Percentiles rank a stretch among this genome's conserved stretches.
Evolutionary conservation across 2,329 filamentous ascomycete genomes (phyloP).

Genomic region (Colletotrichum filicis): DNA sequence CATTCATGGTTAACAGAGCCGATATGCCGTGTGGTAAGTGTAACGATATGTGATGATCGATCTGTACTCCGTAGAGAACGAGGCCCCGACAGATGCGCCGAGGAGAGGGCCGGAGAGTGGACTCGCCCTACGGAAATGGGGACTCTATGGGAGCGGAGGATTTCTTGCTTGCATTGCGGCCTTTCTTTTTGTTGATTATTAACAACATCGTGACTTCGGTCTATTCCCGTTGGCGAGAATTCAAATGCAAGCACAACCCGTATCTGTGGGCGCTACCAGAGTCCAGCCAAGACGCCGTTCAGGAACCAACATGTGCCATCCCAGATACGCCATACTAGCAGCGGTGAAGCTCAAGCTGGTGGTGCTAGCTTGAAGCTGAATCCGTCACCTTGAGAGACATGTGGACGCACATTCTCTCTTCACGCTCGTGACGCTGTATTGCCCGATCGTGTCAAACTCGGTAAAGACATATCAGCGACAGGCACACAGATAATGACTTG

Average conservation of each 20-base stretch:
- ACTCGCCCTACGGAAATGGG: background rate
- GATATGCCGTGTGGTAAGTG: background rate
- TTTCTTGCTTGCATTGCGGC: background rate
- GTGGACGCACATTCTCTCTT: background rate
- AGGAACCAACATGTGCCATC: slow-evolving; percentile 4
- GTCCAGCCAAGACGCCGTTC: slow-evolving; percentile 7
- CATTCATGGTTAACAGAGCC: background rate
- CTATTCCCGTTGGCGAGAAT: background rate
- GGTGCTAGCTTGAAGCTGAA: background rate
- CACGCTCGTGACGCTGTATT: background rate
- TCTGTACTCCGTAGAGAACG: background rate
- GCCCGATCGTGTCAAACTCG: background rate
- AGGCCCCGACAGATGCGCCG: background rate
- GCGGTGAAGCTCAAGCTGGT: background rate
- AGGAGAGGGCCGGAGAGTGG: background rate
- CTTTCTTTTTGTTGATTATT: background rate
- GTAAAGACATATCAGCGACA: background rate
- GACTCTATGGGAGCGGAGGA: background rate
- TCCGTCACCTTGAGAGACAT: background rate
- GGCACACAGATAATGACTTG: background rate
- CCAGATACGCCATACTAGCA: background rate
- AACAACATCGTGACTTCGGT: background rate
- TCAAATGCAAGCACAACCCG: background rate
- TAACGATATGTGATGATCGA: background rate
- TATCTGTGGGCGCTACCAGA: background rate